phyloP scores from a whole-genome alignment of 352 stramenopile genomes.

The Pythium aphanidermatum region DNA sequence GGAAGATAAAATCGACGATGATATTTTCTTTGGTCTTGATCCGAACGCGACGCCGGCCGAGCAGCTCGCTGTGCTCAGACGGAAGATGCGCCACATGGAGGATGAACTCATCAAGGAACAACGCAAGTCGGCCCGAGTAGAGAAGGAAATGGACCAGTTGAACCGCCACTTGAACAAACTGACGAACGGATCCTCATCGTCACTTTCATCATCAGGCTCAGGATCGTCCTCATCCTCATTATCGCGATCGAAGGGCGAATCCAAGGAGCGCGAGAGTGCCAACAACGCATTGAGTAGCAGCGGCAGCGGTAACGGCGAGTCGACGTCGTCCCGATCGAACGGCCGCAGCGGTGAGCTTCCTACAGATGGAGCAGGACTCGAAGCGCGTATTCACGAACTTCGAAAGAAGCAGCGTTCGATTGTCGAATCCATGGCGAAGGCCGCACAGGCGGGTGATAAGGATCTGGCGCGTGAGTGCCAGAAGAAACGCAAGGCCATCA shows the following conservation, averaged over 20 bases:
- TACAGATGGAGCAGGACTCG: slow-evolving; percentile 44
- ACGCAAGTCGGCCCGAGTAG: slow-evolving; percentile 59
- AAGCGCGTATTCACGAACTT: slow-evolving; percentile 68
- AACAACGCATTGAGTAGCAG: slow-evolving; percentile 7
- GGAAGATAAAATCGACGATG: slow-evolving; percentile 58
- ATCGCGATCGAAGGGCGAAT: not conserved
- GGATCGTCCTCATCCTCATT: slow-evolving; percentile 26
- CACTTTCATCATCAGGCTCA: slow-evolving; percentile 8
- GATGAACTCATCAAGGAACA: slow-evolving; percentile 79
- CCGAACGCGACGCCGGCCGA: slow-evolving; percentile 43
- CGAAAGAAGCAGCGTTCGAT: slow-evolving; percentile 73
- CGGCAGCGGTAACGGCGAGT: not conserved
- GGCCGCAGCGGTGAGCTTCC: slow-evolving; percentile 33
- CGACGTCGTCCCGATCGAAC: not conserved
- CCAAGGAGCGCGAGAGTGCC: slow-evolving; percentile 23
- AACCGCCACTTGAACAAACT: slow-evolving; percentile 64
- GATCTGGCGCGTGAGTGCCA: slow-evolving; percentile 74
- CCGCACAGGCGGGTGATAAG: slow-evolving; percentile 59
- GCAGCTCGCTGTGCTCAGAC: slow-evolving; percentile 51
- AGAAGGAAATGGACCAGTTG: slow-evolving; percentile 83
- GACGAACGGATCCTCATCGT: slow-evolving; percentile 27
- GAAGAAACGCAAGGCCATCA: slow-evolving; percentile 61
- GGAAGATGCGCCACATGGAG: slow-evolving; percentile 68
- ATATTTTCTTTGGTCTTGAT: slow-evolving; percentile 72
- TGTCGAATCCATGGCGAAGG: slow-evolving; percentile 69